phyloP scores from a whole-genome alignment of 768 basidiomycete genomes.

The Hericium erinaceus region DNA sequence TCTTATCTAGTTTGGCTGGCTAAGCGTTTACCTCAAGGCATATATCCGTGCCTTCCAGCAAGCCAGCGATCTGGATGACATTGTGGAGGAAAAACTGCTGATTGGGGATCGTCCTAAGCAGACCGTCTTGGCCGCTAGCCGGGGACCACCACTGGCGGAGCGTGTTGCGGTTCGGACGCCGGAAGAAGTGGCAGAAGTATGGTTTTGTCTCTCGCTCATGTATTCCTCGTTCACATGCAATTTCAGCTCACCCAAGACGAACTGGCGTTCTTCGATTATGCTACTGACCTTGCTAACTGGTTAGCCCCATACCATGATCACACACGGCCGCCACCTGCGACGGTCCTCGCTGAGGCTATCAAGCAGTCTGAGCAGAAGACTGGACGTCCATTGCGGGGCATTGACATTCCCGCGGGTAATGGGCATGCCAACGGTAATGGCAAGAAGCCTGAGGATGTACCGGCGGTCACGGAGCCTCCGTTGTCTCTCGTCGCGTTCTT shows the following conservation, averaged over 20 bases:
- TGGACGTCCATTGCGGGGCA: conserved; percentile 55
- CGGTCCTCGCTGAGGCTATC: conserved; percentile 66
- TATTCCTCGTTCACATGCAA: background rate
- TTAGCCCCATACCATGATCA: conserved; percentile 69
- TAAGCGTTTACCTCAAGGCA: conserved; percentile 59
- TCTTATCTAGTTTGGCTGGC: conserved; percentile 52
- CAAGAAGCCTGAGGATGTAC: conserved; percentile 69
- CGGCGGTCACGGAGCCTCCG: conserved; percentile 54
- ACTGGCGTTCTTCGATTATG: conserved; percentile 45
- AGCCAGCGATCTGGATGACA: conserved; percentile 73
- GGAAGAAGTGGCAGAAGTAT: conserved; percentile 48
- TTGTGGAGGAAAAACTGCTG: conserved; percentile 67
- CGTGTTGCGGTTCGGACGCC: conserved; percentile 42
- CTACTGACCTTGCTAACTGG: conserved; percentile 59
- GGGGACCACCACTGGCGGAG: conserved; percentile 41
- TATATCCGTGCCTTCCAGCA: conserved; percentile 74
- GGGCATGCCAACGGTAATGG: conserved; percentile 33
- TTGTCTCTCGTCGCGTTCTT: conserved; percentile 48
- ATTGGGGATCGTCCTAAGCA: conserved; percentile 75
- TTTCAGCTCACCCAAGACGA: conserved; percentile 62
- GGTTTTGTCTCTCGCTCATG: conserved; percentile 6
- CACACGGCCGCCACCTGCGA: conserved; percentile 58
- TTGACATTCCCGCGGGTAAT: conserved; percentile 36
- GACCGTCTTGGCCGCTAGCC: conserved; percentile 38
- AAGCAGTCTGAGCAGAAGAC: conserved; percentile 65